Percentiles rank a stretch among this genome's conserved stretches.
These are phyloP conservation scores for Ganoderma meredithae DNA, from an alignment of 1,284 basidiomycete genomes.

Conservation along the genomic window DNA sequence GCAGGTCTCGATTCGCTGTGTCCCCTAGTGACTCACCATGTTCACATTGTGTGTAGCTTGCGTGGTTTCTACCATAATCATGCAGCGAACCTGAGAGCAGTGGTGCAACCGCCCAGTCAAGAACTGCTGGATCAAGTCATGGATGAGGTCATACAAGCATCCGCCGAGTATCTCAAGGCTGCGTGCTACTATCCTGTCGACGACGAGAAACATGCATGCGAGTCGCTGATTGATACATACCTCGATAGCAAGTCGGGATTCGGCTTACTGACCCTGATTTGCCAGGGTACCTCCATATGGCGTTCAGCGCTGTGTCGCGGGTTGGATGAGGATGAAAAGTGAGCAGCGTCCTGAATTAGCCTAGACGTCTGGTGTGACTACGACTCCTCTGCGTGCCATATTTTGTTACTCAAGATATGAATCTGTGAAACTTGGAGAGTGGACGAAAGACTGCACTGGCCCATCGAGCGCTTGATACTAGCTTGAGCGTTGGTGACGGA, in stretches of 20 bases:
- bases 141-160: not conserved
- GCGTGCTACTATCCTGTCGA: conserved; percentile 41
- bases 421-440: too few species aligned
- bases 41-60: conserved; percentile 30
- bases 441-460: too few species aligned
- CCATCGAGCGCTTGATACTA: too few species aligned
- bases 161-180: conserved; percentile 39
- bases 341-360: too few species aligned
- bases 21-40: not conserved
- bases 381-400: too few species aligned
- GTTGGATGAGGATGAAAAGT: not conserved
- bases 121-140: not conserved
- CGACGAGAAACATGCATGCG: conserved; percentile 42
- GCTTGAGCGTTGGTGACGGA: too few species aligned
- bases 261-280: not conserved
- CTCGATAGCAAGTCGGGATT: not conserved
- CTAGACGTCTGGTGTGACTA: too few species aligned
- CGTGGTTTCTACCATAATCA: conserved; percentile 17
- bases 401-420: too few species aligned
- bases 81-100: not conserved
- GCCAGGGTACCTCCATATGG: conserved; percentile 5
- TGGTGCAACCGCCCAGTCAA: not conserved
- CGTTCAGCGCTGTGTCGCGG: not conserved
- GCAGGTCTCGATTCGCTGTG: conserved; percentile 19
- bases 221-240: not conserved